Evolutionary conservation across 1,139 yeast genomes (phyloP), one percentile per base, ranked within the genome.

Genomic region (Candida anutae): DNA sequence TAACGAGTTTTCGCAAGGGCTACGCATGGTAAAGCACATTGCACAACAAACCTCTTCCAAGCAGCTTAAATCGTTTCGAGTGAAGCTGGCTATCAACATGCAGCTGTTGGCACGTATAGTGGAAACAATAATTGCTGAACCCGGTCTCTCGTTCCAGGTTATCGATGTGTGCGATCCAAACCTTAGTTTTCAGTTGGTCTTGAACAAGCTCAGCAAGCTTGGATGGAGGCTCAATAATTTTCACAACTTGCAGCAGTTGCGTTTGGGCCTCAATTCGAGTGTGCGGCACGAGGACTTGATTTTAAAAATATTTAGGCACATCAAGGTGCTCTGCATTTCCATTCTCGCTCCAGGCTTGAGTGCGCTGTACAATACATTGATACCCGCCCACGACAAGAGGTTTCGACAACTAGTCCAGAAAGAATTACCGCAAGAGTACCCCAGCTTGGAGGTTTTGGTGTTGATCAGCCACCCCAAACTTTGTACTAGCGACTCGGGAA

Each of bases 1-100:
- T 4, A 40, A 39, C 1, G 69, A 63, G 33, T 62, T 58, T 34
- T 16, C 35, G 2, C 37, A 42, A 13, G 69, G 67, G 1, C 25
- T 54, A 12, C 35, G 36, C 12, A 35, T 58, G 8, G 45, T 63
- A 24, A 52, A 46, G 30, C 47, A 39, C 24, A 40, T 52, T 8
- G 32, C 45, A 13, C 28, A 26, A 11, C 32, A 35, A 18, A 41
- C 51, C 13, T 27, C 33, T 15, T 44, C 45, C 9, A 38, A 35
- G 20, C 40, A 40, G 26, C 35, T 57, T 12, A 42, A 46, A 22
- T 29, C 38, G 3, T 32, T 58, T 13, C 47, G 41, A 16, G 30
- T 64, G 4, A 43, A 53, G 26, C 47, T 55, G 4, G 48, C 62
- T 0, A 28, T 39, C 9, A 46, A 49, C 16, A 28, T 34, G 5